Base-by-base conservation (phyloP, 2,329 filamentous ascomycete genomes). In the Ophiostoma sp. region DNA sequence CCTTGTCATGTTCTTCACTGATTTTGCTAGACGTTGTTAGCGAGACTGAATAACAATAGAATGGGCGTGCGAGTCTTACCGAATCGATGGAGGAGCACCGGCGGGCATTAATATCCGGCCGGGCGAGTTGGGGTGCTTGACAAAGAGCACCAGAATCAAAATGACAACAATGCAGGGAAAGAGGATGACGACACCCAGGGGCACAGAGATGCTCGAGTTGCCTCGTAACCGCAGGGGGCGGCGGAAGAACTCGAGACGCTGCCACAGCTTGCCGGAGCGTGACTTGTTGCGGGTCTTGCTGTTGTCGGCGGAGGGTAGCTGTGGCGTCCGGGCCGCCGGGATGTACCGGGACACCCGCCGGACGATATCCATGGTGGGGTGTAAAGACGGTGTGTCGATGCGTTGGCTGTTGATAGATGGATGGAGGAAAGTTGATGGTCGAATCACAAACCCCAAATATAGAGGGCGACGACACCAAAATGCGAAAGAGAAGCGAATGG, bases 1-100 rank as follows among this genome's bases (percentile, higher is more conserved):
- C 94, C 83, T 97, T 97, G 84, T 99, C 96, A 83, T 98, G 90
- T 79, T 97, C 93, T 84, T 98, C 96, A 84, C 92, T 97, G 79
- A 99, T 99, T 89, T 94, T 95, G 78, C 95, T 97, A 80, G 50
- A 12, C 22, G 28, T 22, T 52, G 19, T 31, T n/a, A 52, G 28
- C 42, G 11, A 15, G 28, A 33, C 6, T n/a, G 7, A 8, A n/a
- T 66, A 31, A 55, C n/a, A 55, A 36, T 3, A 72, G 17, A 19
- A 36, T 17, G 39, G 50, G n/a, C 25, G 19, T 28, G 50, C 31
- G 39, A 55, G 68, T 82, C 89, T 74, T 88, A 97, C 94, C 95
- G 91, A 83, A 98, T 97, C 68, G 92, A 90, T 55, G 95, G 95
- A 76, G 95, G 94, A 72, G 93, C 90, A 63, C 95, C 94, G 74